Evolutionary conservation across 305 asterid species (phyloP).

Genomic region (Striga hermonthica): DNA sequence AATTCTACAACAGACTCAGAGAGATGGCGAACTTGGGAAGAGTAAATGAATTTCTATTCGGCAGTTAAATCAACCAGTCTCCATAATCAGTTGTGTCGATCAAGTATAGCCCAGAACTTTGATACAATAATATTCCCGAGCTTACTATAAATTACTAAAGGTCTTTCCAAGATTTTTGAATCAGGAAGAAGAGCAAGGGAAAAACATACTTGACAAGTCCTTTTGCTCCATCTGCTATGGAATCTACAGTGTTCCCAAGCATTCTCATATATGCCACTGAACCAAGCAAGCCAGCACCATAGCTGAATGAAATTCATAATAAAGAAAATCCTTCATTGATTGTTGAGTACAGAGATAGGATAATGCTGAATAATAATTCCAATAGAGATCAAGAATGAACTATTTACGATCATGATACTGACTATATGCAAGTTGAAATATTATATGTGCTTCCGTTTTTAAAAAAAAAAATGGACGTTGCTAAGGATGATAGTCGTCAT

Average conservation of each 20-base stretch:
- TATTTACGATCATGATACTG: neutral
- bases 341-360: neutral
- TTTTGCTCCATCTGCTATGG: slow-evolving; percentile 86
- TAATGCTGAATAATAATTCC: neutral
- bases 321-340: neutral
- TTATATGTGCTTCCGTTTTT: neutral
- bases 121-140: neutral
- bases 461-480: neutral
- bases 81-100: no score
- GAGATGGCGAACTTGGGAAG: no score
- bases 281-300: slow-evolving; percentile 77
- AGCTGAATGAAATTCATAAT: slow-evolving; percentile 45
- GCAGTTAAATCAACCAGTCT: no score
- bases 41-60: no score
- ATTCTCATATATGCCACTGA: slow-evolving; percentile 82
- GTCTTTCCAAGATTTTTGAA: neutral
- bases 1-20: no score
- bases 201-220: slow-evolving; percentile 70
- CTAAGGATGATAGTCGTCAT: neutral
- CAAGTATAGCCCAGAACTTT: no score
- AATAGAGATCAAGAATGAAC: neutral
- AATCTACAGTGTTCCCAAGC: slow-evolving; percentile 87
- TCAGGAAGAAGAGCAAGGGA: slow-evolving; percentile 6
- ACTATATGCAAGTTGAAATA: neutral
- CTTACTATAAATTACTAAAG: neutral